Conservation (phyloP, 2,329 filamentous ascomycete species). For the Fusarium fracticaudum region DNA sequence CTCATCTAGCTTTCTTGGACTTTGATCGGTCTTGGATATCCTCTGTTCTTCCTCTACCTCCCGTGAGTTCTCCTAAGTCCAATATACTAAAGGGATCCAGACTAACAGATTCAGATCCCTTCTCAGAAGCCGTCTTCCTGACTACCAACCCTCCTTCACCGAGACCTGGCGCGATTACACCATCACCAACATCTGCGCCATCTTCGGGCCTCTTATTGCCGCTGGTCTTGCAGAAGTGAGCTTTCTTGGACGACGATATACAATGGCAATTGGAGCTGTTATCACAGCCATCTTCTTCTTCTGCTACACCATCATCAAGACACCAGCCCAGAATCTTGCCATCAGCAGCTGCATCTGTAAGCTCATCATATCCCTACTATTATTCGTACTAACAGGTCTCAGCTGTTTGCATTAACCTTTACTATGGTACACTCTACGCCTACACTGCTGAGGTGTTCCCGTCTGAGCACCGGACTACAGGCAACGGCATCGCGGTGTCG, state of each 20-base stretch:
- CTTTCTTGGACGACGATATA: not conserved
- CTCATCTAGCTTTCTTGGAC: constrained; percentile 35
- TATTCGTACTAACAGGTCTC: rapidly evolving
- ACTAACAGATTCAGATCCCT: not conserved
- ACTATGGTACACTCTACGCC: constrained; percentile 75
- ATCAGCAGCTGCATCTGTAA: not conserved
- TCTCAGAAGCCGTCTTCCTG: not conserved
- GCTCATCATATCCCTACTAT: rapidly evolving
- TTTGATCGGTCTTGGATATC: constrained; percentile 76
- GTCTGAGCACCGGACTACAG: constrained; percentile 71
- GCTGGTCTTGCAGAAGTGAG: not conserved
- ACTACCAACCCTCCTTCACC: not conserved
- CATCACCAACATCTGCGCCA: not conserved
- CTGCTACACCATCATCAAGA: not conserved
- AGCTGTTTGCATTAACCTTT: constrained; percentile 74
- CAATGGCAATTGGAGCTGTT: not conserved
- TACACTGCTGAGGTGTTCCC: constrained; percentile 72
- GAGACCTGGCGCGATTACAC: not conserved
- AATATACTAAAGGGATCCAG: rapidly evolving
- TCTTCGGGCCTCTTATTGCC: not conserved
- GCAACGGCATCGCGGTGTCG: constrained; percentile 55
- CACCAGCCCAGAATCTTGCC: not conserved
- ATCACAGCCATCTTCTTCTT: not conserved
- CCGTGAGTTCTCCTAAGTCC: constrained; percentile 51
- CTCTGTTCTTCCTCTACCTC: constrained; percentile 79